Percentiles rank a stretch among this genome's conserved stretches.
These are phyloP conservation scores for Vicia sativa DNA, from an alignment of 306 rosid genomes.

Conservation along the genomic window DNA sequence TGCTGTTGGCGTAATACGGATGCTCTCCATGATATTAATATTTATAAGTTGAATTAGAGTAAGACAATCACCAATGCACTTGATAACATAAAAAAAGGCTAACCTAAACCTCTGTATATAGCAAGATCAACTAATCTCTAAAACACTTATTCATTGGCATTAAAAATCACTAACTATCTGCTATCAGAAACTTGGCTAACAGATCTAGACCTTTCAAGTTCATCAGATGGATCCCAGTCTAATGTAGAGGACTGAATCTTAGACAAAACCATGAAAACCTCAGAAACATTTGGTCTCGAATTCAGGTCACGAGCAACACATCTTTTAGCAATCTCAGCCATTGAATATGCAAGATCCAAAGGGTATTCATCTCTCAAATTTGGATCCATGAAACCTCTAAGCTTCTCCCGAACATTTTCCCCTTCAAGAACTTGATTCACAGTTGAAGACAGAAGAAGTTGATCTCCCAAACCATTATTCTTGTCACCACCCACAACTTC, in stretches of 20 bases:
- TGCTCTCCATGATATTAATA: too few species aligned
- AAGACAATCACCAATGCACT: slow-evolving; percentile 12
- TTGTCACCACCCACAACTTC: slow-evolving; percentile 40
- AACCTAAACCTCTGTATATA: neutral
- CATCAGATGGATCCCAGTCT: slow-evolving; percentile 75
- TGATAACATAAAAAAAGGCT: neutral
- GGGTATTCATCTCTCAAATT: slow-evolving; percentile 51
- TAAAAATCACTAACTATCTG: slow-evolving; percentile 36
- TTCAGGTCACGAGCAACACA: slow-evolving; percentile 62
- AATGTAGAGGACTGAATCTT: slow-evolving; percentile 62
- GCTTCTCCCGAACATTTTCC: slow-evolving; percentile 54
- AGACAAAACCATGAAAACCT: slow-evolving; percentile 54
- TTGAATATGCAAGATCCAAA: slow-evolving; percentile 62
- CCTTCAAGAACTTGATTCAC: slow-evolving; percentile 56
- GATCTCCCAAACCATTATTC: neutral
- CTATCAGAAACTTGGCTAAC: slow-evolving; percentile 37
- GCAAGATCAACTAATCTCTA: neutral
- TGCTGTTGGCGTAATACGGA: too few species aligned
- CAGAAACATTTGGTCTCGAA: slow-evolving; percentile 53
- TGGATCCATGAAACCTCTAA: slow-evolving; percentile 63
- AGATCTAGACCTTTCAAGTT: slow-evolving; percentile 51
- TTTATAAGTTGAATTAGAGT: too few species aligned
- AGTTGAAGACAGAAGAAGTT: slow-evolving; percentile 42
- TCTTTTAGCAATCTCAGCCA: slow-evolving; percentile 59
- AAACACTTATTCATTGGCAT: neutral